These are phyloP conservation scores for Paramecium sexaurelia DNA, from an alignment of 73 alveolate species.

Conservation along the genomic window DNA sequence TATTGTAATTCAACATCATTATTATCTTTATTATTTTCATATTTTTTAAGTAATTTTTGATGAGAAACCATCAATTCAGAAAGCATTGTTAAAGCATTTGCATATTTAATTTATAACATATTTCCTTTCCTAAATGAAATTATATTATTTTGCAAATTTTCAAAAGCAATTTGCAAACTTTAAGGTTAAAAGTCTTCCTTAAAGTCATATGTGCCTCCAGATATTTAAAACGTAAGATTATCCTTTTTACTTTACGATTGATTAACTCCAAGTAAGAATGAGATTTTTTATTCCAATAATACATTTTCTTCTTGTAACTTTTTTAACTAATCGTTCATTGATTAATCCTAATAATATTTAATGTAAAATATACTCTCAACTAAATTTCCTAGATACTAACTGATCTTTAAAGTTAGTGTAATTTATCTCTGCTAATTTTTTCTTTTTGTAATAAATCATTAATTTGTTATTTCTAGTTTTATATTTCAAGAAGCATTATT, in stretches of 20 bases:
- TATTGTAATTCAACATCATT: conserved; percentile 6
- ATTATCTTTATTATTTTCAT: background rate
- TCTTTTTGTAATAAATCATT: background rate
- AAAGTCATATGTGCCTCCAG: background rate
- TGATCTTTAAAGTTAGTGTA: background rate
- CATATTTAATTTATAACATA: background rate
- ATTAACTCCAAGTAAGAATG: background rate
- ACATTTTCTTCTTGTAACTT: background rate
- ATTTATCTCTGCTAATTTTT: background rate
- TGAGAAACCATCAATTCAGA: background rate
- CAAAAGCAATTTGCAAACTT: background rate
- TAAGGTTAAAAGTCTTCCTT: background rate
- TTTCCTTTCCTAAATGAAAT: background rate
- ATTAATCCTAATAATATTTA: background rate
- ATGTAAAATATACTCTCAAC: background rate
- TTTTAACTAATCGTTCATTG: background rate
- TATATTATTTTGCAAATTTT: background rate
- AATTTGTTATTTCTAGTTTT: background rate
- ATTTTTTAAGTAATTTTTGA: background rate
- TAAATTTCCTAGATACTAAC: background rate
- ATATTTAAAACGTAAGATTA: background rate
- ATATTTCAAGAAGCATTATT: background rate
- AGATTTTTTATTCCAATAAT: background rate
- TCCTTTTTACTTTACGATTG: background rate
- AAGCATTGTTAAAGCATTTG: background rate